Percentiles rank a stretch among this genome's conserved stretches.
phyloP scores from a whole-genome alignment of 2,329 filamentous ascomycete species.

The Achaetomium macrosporum region DNA sequence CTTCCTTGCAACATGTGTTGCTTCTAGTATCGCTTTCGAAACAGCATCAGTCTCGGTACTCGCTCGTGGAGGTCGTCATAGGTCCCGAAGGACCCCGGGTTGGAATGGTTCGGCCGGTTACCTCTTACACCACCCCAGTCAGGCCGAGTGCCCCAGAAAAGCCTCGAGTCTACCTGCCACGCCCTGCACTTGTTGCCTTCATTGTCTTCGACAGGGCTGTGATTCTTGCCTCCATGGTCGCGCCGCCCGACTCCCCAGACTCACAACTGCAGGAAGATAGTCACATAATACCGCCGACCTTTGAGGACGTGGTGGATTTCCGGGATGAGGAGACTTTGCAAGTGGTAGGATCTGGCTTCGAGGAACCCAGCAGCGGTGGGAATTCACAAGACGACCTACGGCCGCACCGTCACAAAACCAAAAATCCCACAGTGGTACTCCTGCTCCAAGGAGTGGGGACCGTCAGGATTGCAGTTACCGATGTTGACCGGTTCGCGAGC shows the following conservation, averaged over 20 bases:
- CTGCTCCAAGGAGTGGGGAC: slow-evolving; percentile 58
- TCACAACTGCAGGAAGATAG: slow-evolving; percentile 67
- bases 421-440: slow-evolving; percentile 57
- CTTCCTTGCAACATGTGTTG: slow-evolving; percentile 53
- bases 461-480: slow-evolving; percentile 53
- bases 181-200: slow-evolving; percentile 74
- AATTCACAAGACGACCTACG: slow-evolving; percentile 42
- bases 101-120: slow-evolving; percentile 62
- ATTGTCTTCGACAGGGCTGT: slow-evolving; percentile 73
- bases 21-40: slow-evolving; percentile 53
- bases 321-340: slow-evolving; percentile 58
- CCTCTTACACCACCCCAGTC: slow-evolving; percentile 54
- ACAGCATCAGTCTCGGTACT: slow-evolving; percentile 56
- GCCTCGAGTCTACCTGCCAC: slow-evolving; percentile 71
- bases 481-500: slow-evolving; percentile 55
- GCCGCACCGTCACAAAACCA: slow-evolving; percentile 48
- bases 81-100: slow-evolving; percentile 49
- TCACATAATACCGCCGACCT: slow-evolving; percentile 58
- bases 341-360: slow-evolving; percentile 57
- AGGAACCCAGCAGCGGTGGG: slow-evolving; percentile 44
- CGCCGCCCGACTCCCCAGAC: slow-evolving; percentile 64
- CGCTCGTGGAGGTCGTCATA: slow-evolving; percentile 66
- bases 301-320: slow-evolving; percentile 84
- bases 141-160: slow-evolving; percentile 37
- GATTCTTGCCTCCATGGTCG: slow-evolving; percentile 67